Evolutionary conservation across 768 basidiomycete species (phyloP), one percentile per base, ranked within the genome.

Genomic region (Boletus barrowsii): DNA sequence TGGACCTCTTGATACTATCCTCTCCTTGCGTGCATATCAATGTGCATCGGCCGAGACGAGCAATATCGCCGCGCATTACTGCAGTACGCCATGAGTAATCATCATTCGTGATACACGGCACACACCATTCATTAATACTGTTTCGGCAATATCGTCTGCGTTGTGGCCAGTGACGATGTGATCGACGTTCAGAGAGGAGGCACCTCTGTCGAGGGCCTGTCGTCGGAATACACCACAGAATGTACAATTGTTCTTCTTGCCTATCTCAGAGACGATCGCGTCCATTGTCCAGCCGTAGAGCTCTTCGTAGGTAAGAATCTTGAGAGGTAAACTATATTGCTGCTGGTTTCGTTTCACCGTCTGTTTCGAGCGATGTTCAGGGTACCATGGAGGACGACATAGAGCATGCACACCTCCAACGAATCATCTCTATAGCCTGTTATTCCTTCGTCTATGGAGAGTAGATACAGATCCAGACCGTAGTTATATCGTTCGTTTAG

Each of bases 221-320:
- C 97, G 80, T 52, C 97, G 79, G 67, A 99, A 99, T 3, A 99
- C 97, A 18, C 97, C 97, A 64, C 97, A 99, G 73, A 98, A 99
- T 0, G 97, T 99, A 72, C 97, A 99, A 64, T 98, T 99, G 63
- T 97, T 98, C 79, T 97, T 97, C 75, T 83, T 85, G 32, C 97
- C 97, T 24, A 98, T 84, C 70, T 95, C 86, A n/a, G 86, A 80
- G 43, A 99, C 96, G 52, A 99, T 91, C 15, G 83, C 81, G 62
- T 99, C 97, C 96, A 99, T 99, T 2, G 96, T 98, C 96, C 97
- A 98, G 17, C 97, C 97, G 62, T 98, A 99, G 6, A 98, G 80
- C 63, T 98, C 95, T 57, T 93, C 86, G 59, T 99, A 99, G 2
- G 91, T 92, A 24, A 98, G 79, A 53, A 99, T 98, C 75, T 96